Percentiles rank a stretch among this genome's conserved stretches.
Evolutionary conservation across 108 stramenopile genomes (phyloP).

Genomic region (Pseudonitzschia multiseries): DNA sequence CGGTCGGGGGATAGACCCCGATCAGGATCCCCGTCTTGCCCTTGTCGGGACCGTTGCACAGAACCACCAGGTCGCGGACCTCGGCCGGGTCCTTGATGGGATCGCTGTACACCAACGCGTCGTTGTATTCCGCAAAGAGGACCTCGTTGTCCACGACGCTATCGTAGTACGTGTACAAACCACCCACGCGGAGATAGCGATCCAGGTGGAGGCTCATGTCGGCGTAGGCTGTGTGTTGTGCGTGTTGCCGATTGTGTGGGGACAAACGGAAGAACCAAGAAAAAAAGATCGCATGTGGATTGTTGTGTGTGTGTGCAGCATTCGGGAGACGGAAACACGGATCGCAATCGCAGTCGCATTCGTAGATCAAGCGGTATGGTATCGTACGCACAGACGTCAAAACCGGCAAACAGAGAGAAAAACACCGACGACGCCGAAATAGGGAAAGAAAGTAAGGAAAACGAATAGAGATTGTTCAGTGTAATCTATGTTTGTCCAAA

Average conservation of each 20-base stretch:
- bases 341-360: no score
- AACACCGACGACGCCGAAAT: no score
- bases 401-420: no score
- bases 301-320: no score
- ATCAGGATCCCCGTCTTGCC: conserved; percentile 86
- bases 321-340: no score
- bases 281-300: no score
- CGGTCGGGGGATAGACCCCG: conserved; percentile 60
- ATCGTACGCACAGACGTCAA: no score
- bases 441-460: no score
- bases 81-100: conserved; percentile 77
- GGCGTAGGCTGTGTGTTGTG: conserved; percentile 49
- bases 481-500: no score
- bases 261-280: neutral
- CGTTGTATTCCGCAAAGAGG: conserved; percentile 62
- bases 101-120: conserved; percentile 71
- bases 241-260: neutral
- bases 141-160: conserved; percentile 65
- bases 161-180: conserved; percentile 83
- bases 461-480: no score
- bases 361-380: no score
- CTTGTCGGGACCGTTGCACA: conserved; percentile 78
- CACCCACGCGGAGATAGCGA: conserved; percentile 78
- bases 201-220: conserved; percentile 87
- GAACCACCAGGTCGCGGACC: conserved; percentile 77